phyloP scores from a whole-genome alignment of 2,329 filamentous ascomycete genomes.

The Pseudogymnoascus sp. region DNA sequence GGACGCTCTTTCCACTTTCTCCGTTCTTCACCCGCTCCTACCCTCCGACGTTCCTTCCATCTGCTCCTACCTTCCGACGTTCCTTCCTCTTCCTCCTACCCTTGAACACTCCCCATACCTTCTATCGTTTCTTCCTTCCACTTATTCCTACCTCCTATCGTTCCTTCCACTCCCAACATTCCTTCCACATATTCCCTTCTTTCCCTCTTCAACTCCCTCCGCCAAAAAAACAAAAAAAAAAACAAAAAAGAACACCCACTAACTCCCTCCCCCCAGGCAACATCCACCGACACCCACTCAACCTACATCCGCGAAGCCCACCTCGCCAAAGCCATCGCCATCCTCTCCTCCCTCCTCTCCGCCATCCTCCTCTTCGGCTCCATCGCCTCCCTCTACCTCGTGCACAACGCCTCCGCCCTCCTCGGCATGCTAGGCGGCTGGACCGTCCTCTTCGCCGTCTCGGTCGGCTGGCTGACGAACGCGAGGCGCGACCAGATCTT shows the following conservation, averaged over 20 bases:
- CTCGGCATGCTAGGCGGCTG: constrained; percentile 18
- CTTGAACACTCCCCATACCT: too few species aligned
- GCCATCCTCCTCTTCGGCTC: constrained; percentile 16
- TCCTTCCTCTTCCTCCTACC: too few species aligned
- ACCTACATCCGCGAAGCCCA: constrained; percentile 11
- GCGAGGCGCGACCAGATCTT: constrained; percentile 18
- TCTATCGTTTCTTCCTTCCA: neutral
- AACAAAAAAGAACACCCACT: neutral
- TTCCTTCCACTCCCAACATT: neutral
- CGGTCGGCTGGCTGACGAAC: constrained; percentile 19
- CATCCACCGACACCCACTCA: constrained; percentile 10
- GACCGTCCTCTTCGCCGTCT: constrained; percentile 18
- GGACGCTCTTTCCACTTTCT: neutral
- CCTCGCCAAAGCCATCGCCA: constrained; percentile 9
- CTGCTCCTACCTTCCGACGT: neutral
- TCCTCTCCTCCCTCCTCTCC: constrained; percentile 14
- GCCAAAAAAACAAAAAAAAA: neutral
- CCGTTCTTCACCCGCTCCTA: too few species aligned
- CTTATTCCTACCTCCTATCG: too few species aligned
- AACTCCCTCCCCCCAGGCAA: neutral
- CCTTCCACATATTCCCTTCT: too few species aligned
- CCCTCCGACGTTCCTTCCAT: neutral
- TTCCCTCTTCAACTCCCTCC: too few species aligned
- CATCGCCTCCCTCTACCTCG: constrained; percentile 16
- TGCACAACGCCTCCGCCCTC: constrained; percentile 9